These are phyloP conservation scores for Melanogaster broomeanus DNA, from an alignment of 768 basidiomycete species.

Conservation along the genomic window DNA sequence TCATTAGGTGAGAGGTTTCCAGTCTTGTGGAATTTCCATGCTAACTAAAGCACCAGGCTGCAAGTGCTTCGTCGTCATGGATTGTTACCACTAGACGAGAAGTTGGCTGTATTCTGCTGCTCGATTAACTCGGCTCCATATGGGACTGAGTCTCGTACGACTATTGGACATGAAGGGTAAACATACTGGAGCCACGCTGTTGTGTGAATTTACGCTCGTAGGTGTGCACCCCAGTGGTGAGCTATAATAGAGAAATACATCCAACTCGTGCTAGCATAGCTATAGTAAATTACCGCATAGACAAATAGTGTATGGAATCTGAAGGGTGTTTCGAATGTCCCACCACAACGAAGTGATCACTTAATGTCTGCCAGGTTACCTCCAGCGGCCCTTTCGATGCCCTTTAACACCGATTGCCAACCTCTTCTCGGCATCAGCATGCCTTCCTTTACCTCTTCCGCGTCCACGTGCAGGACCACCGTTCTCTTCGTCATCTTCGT, in stretches of 20 bases:
- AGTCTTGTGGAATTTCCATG: neutral
- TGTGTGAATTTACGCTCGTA: conserved; percentile 26
- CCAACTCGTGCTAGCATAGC: neutral
- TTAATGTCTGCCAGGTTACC: conserved; percentile 44
- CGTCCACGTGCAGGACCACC: conserved; percentile 12
- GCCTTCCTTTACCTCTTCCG: conserved; percentile 17
- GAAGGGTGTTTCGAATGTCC: no score
- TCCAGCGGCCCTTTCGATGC: conserved; percentile 63
- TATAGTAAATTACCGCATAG: neutral
- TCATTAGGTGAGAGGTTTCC: conserved; percentile 43
- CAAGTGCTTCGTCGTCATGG: conserved; percentile 34
- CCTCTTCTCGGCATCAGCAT: conserved; percentile 34
- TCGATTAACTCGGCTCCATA: conserved; percentile 45
- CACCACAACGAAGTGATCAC: conserved; percentile 2
- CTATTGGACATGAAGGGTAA: conserved; percentile 55
- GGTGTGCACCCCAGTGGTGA: neutral
- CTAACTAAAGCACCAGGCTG: conserved; percentile 7
- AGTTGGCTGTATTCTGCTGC: conserved; percentile 55
- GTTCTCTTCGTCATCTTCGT: conserved; percentile 34
- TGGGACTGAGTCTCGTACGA: conserved; percentile 50
- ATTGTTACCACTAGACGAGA: conserved; percentile 45
- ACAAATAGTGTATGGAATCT: neutral
- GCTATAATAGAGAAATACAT: neutral
- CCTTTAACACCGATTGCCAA: conserved; percentile 50
- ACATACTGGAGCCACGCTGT: conserved; percentile 28